phyloP scores from a whole-genome alignment of 2,329 filamentous ascomycete species.

The Aspergillus clavatus region DNA sequence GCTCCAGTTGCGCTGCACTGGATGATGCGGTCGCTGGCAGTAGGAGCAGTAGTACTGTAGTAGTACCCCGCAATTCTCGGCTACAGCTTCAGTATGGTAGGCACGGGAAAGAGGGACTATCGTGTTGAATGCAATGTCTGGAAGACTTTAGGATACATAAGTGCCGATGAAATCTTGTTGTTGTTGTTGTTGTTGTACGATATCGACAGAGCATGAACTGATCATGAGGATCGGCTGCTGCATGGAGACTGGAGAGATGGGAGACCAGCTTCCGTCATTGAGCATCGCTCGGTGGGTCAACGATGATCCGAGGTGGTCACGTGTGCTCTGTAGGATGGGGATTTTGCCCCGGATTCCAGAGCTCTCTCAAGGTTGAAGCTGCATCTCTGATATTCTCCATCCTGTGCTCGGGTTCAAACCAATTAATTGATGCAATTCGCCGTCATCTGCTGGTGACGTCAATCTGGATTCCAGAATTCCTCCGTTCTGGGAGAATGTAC shows the following conservation, averaged over 20 bases:
- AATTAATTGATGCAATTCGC: background rate
- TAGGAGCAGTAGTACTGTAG: too few species aligned
- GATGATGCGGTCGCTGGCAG: too few species aligned
- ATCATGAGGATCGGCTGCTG: too few species aligned
- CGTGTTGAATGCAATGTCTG: background rate
- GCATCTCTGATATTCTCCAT: too few species aligned
- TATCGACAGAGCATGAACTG: too few species aligned
- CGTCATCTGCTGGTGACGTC: background rate
- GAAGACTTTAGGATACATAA: background rate
- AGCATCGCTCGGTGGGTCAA: constrained; percentile 6
- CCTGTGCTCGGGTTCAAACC: too few species aligned
- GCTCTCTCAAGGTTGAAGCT: too few species aligned
- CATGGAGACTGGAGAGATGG: background rate
- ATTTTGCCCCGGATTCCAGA: too few species aligned
- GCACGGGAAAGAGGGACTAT: too few species aligned
- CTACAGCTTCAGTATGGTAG: too few species aligned
- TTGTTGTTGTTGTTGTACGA: too few species aligned
- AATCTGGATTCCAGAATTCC: background rate
- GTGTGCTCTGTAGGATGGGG: background rate
- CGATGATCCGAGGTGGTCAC: constrained; percentile 9
- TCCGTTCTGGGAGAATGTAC: too few species aligned
- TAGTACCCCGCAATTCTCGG: constrained; percentile 7
- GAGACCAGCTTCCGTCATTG: constrained; percentile 7
- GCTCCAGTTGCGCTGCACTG: background rate
- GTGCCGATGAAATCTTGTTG: background rate